These are phyloP conservation scores for Argentina anserina DNA, from an alignment of 306 rosid species.

Conservation along the genomic window DNA sequence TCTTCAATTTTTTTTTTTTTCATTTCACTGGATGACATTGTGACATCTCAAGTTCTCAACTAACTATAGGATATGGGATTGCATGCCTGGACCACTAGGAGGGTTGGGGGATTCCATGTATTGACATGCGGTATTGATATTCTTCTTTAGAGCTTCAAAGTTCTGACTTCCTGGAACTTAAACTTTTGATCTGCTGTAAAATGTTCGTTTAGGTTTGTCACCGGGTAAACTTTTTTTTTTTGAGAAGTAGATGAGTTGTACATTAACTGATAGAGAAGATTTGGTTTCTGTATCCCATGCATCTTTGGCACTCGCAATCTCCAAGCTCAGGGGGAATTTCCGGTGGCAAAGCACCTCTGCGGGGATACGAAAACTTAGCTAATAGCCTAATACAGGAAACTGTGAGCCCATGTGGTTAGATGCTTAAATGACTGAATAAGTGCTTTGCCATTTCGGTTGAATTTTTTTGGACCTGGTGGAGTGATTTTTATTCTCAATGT, in stretches of 20 bases:
- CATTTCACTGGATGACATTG: neutral
- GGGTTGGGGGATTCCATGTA: neutral
- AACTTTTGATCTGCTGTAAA: neutral
- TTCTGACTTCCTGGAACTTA: neutral
- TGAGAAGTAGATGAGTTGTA: neutral
- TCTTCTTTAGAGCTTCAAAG: neutral
- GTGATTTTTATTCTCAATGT: neutral
- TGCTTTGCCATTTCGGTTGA: neutral
- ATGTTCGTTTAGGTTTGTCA: neutral
- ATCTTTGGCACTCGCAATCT: neutral
- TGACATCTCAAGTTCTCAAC: neutral
- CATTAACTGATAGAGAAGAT: neutral
- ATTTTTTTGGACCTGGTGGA: neutral
- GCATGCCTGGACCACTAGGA: neutral
- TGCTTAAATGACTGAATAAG: neutral
- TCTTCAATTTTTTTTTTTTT: neutral
- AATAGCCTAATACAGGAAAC: too few species aligned
- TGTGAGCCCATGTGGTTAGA: neutral
- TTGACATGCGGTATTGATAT: neutral
- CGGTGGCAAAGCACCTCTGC: neutral
- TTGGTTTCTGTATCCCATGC: neutral
- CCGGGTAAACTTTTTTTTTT: neutral
- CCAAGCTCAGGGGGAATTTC: neutral
- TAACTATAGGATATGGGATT: neutral
- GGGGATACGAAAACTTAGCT: neutral